Conservation (phyloP, 768 basidiomycete genomes). For the Termitomyces sp. region DNA sequence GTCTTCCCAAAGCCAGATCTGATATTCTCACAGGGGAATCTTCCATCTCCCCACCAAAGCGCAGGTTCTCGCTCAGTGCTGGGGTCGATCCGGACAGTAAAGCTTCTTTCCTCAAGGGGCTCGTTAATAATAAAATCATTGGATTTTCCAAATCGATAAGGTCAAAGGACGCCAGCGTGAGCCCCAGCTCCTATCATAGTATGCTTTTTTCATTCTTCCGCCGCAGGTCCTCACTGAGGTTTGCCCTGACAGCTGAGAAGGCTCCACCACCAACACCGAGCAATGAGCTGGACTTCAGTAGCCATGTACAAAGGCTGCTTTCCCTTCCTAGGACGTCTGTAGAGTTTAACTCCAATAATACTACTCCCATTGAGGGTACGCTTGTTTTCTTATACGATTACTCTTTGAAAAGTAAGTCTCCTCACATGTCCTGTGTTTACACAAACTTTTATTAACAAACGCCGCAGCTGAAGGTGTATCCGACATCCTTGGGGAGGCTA, state of each 20-base stretch:
- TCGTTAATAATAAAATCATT: conserved; percentile 5
- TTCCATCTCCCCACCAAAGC: background rate
- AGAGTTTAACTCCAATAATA: background rate
- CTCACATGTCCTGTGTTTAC: background rate
- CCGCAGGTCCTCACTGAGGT: background rate
- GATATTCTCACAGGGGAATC: background rate
- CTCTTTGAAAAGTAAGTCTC: conserved; percentile 9
- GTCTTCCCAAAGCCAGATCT: background rate
- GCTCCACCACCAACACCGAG: background rate
- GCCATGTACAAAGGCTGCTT: conserved; percentile 5
- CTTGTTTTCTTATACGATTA: conserved; percentile 12
- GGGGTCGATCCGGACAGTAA: conserved; percentile 2
- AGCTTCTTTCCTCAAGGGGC: conserved; percentile 8
- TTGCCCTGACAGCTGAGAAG: conserved; percentile 1
- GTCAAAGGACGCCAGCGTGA: conserved; percentile 2
- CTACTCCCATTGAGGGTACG: conserved; percentile 2
- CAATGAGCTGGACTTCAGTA: conserved; percentile 4
- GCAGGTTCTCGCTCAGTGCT: conserved; percentile 6
- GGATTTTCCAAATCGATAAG: conserved; percentile 5
- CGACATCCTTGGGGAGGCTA: conserved; percentile 7
- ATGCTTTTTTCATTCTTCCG: conserved; percentile 2
- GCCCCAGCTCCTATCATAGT: conserved; percentile 3
- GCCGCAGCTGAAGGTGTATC: conserved; percentile 9
- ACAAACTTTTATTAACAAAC: background rate
- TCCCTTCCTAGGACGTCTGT: conserved; percentile 4